Evolutionary conservation across 768 basidiomycete genomes (phyloP).

Genomic region (Cyclocybe aegerita): DNA sequence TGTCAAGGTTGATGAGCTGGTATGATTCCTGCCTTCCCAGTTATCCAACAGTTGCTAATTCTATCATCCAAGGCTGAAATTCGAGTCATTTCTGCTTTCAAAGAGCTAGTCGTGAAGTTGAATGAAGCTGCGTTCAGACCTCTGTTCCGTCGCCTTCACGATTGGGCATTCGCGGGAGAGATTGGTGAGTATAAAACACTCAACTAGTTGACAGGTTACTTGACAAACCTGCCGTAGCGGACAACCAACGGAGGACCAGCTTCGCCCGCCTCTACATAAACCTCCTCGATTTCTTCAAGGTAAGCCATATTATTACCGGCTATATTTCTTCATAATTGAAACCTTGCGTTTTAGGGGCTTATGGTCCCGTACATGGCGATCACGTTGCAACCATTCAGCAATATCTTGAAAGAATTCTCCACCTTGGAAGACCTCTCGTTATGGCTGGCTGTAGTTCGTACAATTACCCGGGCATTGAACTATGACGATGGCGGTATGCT

Average conservation of each 20-base stretch:
- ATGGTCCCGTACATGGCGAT: slow-evolving; percentile 92
- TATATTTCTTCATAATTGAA: neutral
- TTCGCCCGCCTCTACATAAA: slow-evolving; percentile 75
- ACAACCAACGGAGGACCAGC: slow-evolving; percentile 54
- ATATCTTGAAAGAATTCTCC: slow-evolving; percentile 55
- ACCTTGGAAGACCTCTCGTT: slow-evolving; percentile 40
- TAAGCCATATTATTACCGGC: slow-evolving; percentile 22
- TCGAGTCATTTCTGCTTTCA: slow-evolving; percentile 68
- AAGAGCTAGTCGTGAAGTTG: slow-evolving; percentile 87
- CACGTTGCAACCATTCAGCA: slow-evolving; percentile 64
- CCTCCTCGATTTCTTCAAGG: slow-evolving; percentile 89
- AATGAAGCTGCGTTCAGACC: slow-evolving; percentile 92
- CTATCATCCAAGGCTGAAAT: slow-evolving; percentile 44
- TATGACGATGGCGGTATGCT: slow-evolving; percentile 80
- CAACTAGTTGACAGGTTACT: neutral
- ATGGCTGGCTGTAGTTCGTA: slow-evolving; percentile 63
- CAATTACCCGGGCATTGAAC: slow-evolving; percentile 66
- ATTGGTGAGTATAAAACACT: slow-evolving; percentile 34
- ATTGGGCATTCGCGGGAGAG: slow-evolving; percentile 85
- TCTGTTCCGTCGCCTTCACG: slow-evolving; percentile 86
- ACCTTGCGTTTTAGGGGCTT: slow-evolving; percentile 48
- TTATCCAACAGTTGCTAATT: neutral
- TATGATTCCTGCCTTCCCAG: neutral
- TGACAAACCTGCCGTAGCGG: slow-evolving; percentile 20
- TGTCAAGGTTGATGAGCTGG: slow-evolving; percentile 26